Conservation (phyloP, 148 eudicot genomes). For the Gaultheria prostrata region DNA sequence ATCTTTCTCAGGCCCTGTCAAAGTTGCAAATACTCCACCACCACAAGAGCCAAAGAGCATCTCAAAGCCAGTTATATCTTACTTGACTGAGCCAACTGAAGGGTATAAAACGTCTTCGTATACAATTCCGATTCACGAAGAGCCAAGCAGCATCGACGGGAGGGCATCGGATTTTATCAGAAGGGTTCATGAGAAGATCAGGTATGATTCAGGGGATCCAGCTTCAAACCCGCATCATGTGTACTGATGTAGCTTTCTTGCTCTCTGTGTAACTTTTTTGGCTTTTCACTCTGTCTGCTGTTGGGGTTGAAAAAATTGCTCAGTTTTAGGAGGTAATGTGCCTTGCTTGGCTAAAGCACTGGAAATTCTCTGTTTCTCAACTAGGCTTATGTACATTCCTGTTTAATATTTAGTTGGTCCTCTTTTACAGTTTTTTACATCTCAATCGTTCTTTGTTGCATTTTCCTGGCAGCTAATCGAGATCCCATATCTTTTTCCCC, state of each 20-base stretch:
- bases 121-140: constrained; percentile 9
- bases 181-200: constrained; percentile 27
- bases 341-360: constrained; percentile 8
- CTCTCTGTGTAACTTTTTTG: not conserved
- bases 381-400: not conserved
- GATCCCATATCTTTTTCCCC: not conserved
- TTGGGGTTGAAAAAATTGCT: not conserved
- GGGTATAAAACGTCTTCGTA: not conserved
- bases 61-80: constrained; percentile 18
- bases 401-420: not conserved
- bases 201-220: constrained; percentile 11
- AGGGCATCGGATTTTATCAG: constrained; percentile 23
- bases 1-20: not conserved
- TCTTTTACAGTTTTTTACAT: not conserved
- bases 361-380: constrained; percentile 6
- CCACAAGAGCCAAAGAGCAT: constrained; percentile 18
- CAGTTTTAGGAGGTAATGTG: not conserved
- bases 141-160: constrained; percentile 19
- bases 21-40: not conserved
- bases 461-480: not conserved
- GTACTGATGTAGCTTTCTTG: constrained; percentile 1
- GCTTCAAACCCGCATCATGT: constrained; percentile 15
- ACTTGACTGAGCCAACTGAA: constrained; percentile 19
- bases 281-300: not conserved
- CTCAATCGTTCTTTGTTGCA: not conserved